Evolutionary conservation across 495 filamentous ascomycete genomes (phyloP).

Genomic region (Lophium mytilinum): DNA sequence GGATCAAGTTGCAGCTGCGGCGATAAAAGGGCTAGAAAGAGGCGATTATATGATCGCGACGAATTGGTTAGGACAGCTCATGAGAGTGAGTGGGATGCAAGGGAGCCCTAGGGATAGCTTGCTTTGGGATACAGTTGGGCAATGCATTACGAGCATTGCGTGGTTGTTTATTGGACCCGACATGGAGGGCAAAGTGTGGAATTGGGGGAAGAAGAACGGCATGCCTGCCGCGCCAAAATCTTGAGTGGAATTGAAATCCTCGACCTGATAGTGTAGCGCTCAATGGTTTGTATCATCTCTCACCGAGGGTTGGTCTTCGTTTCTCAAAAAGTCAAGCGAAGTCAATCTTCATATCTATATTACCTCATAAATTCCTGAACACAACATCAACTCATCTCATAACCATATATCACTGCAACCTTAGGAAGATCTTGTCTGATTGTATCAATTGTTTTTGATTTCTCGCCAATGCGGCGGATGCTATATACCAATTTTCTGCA

Average conservation of each 20-base stretch:
- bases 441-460: not conserved
- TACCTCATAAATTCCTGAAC: too few species aligned
- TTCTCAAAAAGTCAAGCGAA: too few species aligned
- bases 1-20: conserved; percentile 60
- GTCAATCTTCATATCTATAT: too few species aligned
- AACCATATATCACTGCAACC: not conserved
- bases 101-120: conserved; percentile 50
- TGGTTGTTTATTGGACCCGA: conserved; percentile 55
- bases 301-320: too few species aligned
- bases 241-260: too few species aligned
- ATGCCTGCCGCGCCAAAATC: conserved; percentile 13
- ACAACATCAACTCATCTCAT: too few species aligned
- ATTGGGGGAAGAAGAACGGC: conserved; percentile 52
- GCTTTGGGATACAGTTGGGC: conserved; percentile 53
- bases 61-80: conserved; percentile 55
- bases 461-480: not conserved
- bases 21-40: conserved; percentile 67
- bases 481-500: not conserved
- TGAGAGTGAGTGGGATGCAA: conserved; percentile 55
- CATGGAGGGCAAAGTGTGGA: conserved; percentile 51
- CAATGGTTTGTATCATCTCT: too few species aligned
- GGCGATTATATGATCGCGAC: conserved; percentile 73
- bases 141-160: conserved; percentile 46
- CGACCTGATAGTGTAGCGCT: too few species aligned
- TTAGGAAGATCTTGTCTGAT: not conserved